phyloP scores from a whole-genome alignment of 352 stramenopile genomes.

The Phytophthora colocasiae region DNA sequence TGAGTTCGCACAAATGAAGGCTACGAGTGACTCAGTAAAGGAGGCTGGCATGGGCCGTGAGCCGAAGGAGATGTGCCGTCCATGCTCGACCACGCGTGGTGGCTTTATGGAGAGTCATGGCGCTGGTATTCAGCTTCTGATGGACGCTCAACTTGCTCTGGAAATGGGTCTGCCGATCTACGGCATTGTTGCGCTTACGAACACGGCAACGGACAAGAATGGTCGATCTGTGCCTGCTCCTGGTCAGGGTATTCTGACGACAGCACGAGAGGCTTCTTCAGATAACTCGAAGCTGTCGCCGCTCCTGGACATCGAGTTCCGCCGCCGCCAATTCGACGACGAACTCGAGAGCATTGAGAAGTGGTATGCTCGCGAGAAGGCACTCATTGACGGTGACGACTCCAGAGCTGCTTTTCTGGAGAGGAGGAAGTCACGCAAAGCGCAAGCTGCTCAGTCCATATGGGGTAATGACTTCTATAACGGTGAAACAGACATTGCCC shows the following conservation, averaged over 20 bases:
- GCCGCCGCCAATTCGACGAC: slow-evolving; percentile 76
- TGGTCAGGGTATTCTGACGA: slow-evolving; percentile 88
- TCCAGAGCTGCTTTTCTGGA: too few relatives aligned
- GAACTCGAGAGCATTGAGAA: slow-evolving; percentile 76
- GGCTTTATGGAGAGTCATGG: slow-evolving; percentile 92
- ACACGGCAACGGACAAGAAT: slow-evolving; percentile 91
- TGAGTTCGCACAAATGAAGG: slow-evolving; percentile 92
- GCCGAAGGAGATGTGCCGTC: slow-evolving; percentile 85
- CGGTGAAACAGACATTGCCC: slow-evolving; percentile 68
- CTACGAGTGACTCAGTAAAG: slow-evolving; percentile 87
- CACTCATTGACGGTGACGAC: slow-evolving; percentile 28
- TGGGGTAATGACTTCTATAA: slow-evolving; percentile 79
- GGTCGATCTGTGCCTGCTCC: slow-evolving; percentile 84
- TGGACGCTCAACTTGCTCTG: slow-evolving; percentile 87
- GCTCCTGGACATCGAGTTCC: slow-evolving; percentile 76
- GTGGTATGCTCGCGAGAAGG: slow-evolving; percentile 73
- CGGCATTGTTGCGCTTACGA: slow-evolving; percentile 81
- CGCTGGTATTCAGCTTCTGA: slow-evolving; percentile 88
- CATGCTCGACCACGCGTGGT: slow-evolving; percentile 77
- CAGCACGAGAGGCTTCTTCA: slow-evolving; percentile 60
- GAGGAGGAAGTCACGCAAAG: slow-evolving; percentile 59
- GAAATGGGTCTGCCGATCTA: slow-evolving; percentile 92
- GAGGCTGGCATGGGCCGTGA: slow-evolving; percentile 80
- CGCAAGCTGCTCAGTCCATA: slow-evolving; percentile 66
- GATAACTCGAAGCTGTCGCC: slow-evolving; percentile 45